phyloP scores from a whole-genome alignment of 2,329 filamentous ascomycete genomes.

The Basipetospora chlamydospora region DNA sequence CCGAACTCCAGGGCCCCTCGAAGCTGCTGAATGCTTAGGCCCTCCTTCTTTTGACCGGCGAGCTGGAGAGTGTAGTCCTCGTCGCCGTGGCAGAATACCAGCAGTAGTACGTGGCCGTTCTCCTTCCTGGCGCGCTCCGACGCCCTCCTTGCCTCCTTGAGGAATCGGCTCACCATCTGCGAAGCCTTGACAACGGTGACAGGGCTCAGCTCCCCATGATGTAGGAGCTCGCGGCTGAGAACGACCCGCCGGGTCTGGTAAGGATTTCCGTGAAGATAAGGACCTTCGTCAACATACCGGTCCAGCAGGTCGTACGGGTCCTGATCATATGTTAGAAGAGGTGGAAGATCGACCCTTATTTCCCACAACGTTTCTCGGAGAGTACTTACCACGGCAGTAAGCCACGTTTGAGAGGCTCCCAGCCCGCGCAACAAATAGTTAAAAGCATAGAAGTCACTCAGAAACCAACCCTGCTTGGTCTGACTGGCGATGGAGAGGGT shows the following conservation, averaged over 20 bases:
- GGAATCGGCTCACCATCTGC: background rate
- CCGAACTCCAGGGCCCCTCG: slow-evolving; percentile 5
- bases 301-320: too few species aligned
- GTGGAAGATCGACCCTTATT: too few species aligned
- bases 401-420: background rate
- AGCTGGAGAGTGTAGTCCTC: background rate
- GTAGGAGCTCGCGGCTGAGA: background rate
- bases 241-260: background rate
- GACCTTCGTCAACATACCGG: too few species aligned
- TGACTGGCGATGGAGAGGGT: background rate
- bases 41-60: background rate
- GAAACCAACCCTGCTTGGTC: background rate
- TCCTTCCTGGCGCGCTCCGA: background rate
- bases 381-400: background rate
- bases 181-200: background rate
- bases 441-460: background rate
- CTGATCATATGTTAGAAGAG: too few species aligned
- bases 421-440: background rate
- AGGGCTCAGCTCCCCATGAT: background rate
- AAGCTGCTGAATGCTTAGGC: background rate
- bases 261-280: background rate
- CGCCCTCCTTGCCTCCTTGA: background rate
- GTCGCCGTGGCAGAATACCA: background rate
- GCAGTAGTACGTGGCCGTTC: background rate
- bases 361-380: too few species aligned